Base-by-base conservation (phyloP, 495 filamentous ascomycete genomes). In the Aspergillus sclerotioniger region DNA sequence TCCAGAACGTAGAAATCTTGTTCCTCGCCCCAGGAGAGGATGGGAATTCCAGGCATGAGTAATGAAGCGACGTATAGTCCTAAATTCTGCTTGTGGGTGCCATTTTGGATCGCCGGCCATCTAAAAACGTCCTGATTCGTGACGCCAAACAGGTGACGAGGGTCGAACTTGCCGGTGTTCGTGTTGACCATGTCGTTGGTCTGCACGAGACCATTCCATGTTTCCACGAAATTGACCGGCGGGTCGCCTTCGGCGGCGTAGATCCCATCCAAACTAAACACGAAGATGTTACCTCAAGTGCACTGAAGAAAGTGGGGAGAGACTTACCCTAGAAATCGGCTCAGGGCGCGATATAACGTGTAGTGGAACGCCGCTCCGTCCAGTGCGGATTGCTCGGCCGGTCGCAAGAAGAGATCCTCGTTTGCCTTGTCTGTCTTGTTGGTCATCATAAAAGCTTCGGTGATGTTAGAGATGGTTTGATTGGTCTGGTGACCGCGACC, bases 121-220 rank as follows among this genome's bases (percentile, higher is more conserved):
- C 86, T 78, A 67, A 90, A 87, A 3, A 90, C 84, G 63, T 90
- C 87, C 68, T 90, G 87, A 63, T 89, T 89, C 10, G 84, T 85
- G 3, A 76, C 77, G 19, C 87, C 87, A 48, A 81, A 89, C 76
- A 89, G 79, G 65, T 90, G 86, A 13, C 87, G 78, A 9, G 87
- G 87, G 64, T 89, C 86, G 53, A 87, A 87, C 46, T 78, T 69
- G 54, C 83, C 84, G 2, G 80, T 87, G 65, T 84, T 84, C 10
- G 82, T 71, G 57, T 88, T 89, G 54, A 80, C 59, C 50, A 88
- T 61, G 62, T 89, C 87, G 60, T 89, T 87, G 15, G 81, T 82
- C 32, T 70, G 60, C 12, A 88, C 37, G 66, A 89, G 82, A 25
- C 74, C 57, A 37, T 82, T 72, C 86, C 84, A 88, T 5, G 77